phyloP scores from a whole-genome alignment of 208 protist species.

The Leptomonas seymouri region DNA sequence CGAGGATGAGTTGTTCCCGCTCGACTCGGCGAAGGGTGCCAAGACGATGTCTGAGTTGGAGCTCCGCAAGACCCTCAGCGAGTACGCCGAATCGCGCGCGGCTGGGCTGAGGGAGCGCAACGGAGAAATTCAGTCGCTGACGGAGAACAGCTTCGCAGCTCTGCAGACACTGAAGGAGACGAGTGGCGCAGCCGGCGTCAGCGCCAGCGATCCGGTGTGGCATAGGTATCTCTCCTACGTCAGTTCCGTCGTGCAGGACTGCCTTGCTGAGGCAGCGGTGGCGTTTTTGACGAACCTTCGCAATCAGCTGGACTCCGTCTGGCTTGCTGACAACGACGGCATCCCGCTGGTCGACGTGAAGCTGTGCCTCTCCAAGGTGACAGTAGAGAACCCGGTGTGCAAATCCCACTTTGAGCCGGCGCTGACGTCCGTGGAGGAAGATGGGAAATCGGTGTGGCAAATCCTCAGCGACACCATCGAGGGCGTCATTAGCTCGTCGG shows the following conservation, averaged over 20 bases:
- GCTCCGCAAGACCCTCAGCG: slow-evolving; percentile 84
- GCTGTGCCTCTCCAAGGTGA: slow-evolving; percentile 80
- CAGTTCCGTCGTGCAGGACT: slow-evolving; percentile 83
- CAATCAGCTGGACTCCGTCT: slow-evolving; percentile 90
- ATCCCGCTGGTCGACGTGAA: slow-evolving; percentile 93
- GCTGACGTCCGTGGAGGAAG: slow-evolving; percentile 31
- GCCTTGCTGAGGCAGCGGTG: slow-evolving; percentile 71
- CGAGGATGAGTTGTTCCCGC: slow-evolving; percentile 81
- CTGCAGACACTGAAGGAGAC: slow-evolving; percentile 81
- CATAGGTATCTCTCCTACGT: slow-evolving; percentile 92
- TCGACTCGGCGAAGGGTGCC: slow-evolving; percentile 78
- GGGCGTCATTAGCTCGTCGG: slow-evolving; percentile 59
- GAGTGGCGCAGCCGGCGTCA: slow-evolving; percentile 38
- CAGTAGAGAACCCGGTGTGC: slow-evolving; percentile 36
- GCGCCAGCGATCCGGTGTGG: slow-evolving; percentile 70
- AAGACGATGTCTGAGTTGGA: slow-evolving; percentile 92
- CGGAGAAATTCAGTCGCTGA: slow-evolving; percentile 79
- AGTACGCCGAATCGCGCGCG: slow-evolving; percentile 66
- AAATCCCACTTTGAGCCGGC: slow-evolving; percentile 83
- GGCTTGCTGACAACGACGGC: slow-evolving; percentile 87
- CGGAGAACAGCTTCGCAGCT: slow-evolving; percentile 77
- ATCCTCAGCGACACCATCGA: slow-evolving; percentile 69
- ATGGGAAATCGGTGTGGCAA: slow-evolving; percentile 54
- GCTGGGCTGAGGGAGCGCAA: slow-evolving; percentile 61
- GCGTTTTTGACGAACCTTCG: slow-evolving; percentile 78